Conservation (phyloP, 176 grass and related monocot species). For the Luzula sylvatica region DNA sequence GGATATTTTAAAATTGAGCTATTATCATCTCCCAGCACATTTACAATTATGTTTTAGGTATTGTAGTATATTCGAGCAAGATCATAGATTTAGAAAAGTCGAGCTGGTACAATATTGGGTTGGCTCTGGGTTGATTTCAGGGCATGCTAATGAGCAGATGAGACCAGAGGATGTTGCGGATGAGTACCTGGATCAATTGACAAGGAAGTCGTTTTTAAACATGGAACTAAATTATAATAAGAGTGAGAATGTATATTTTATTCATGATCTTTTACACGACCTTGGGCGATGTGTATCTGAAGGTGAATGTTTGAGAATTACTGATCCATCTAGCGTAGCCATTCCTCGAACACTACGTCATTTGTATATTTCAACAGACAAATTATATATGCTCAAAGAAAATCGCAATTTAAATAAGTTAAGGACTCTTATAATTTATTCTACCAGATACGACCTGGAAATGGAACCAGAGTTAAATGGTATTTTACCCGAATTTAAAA, state of each 20-base stretch:
- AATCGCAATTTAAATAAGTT: background rate
- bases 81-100: conserved; percentile 25
- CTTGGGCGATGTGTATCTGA: background rate
- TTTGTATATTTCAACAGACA: conserved; percentile 1
- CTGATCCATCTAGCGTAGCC: background rate
- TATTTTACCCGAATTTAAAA: conserved; percentile 1
- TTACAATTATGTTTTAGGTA: conserved; percentile 23
- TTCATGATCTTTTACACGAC: conserved; percentile 5
- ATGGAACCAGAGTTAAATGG: background rate
- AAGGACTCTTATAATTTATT: background rate
- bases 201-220: conserved; percentile 16
- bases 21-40: conserved; percentile 15
- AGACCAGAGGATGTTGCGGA: conserved; percentile 13
- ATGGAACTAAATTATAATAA: background rate
- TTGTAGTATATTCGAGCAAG: conserved; percentile 39
- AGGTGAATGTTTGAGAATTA: conserved; percentile 18
- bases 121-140: background rate
- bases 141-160: background rate
- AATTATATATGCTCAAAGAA: background rate
- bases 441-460: conserved; percentile 5
- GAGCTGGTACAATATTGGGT: conserved; percentile 35
- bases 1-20: conserved; percentile 27
- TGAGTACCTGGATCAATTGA: conserved; percentile 3
- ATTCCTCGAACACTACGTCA: conserved; percentile 6
- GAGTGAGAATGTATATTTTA: conserved; percentile 10